phyloP scores from a whole-genome alignment of 495 filamentous ascomycete species.

The Daldinia concentrica region DNA sequence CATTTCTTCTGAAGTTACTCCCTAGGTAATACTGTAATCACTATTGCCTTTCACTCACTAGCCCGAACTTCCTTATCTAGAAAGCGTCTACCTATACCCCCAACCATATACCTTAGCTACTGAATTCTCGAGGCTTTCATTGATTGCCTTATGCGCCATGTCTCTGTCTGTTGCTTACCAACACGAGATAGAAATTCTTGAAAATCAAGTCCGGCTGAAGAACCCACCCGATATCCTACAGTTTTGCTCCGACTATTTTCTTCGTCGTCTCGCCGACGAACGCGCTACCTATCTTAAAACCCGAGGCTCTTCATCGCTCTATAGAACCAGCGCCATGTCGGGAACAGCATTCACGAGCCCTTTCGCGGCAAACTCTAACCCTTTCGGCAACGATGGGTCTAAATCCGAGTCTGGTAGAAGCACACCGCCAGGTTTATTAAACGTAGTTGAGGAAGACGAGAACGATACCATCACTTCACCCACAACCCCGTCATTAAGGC shows the following conservation, averaged over 20 bases:
- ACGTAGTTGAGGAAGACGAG: conserved; percentile 69
- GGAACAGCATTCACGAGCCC: conserved; percentile 65
- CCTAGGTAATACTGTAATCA: conserved; percentile 33
- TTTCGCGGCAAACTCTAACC: conserved; percentile 63
- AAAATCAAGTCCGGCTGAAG: conserved; percentile 61
- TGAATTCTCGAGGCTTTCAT: conserved; percentile 4
- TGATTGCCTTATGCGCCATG: conserved; percentile 33
- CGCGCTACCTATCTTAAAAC: conserved; percentile 59
- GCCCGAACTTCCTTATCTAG: background rate
- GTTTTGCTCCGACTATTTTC: conserved; percentile 74
- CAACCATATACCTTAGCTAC: conserved; percentile 2
- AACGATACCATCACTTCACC: conserved; percentile 65
- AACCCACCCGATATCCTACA: conserved; percentile 69
- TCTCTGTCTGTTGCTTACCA: conserved; percentile 57
- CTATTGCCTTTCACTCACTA: conserved; percentile 9
- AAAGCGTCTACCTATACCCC: background rate
- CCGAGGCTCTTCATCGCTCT: conserved; percentile 34
- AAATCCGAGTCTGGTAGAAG: conserved; percentile 48
- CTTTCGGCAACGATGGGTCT: conserved; percentile 53
- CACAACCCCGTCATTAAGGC: conserved; percentile 59
- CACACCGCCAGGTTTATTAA: conserved; percentile 50
- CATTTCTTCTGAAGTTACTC: conserved; percentile 23
- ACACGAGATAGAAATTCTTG: conserved; percentile 68
- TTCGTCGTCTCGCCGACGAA: conserved; percentile 67
- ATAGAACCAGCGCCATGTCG: conserved; percentile 52